Conservation (phyloP, 176 grass and related monocot species). For the Oryza punctata region DNA sequence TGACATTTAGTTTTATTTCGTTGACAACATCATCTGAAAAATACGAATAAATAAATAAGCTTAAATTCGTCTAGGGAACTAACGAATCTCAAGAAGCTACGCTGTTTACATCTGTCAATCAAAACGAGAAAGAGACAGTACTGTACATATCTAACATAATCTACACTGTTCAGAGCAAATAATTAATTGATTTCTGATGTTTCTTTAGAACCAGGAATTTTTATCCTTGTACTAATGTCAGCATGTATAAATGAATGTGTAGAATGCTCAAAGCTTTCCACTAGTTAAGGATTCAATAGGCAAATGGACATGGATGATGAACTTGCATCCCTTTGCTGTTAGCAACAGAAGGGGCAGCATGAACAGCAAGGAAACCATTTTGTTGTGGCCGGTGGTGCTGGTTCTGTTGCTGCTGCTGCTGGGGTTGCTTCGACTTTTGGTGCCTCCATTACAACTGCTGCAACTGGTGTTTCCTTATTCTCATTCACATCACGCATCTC, state of each 20-base stretch:
- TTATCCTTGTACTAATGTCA: neutral
- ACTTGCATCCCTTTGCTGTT: conserved; percentile 40
- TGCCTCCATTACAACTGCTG: conserved; percentile 11
- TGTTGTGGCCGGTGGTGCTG: neutral
- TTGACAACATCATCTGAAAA: neutral
- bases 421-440: conserved; percentile 21
- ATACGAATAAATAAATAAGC: neutral
- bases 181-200: neutral
- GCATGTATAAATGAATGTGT: neutral
- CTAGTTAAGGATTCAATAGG: neutral
- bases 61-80: neutral
- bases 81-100: neutral
- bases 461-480: neutral
- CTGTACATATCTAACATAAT: neutral
- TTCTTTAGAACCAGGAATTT: neutral
- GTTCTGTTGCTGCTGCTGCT: neutral
- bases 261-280: neutral
- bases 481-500: conserved; percentile 2
- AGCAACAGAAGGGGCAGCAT: conserved; percentile 61
- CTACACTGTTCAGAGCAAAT: neutral
- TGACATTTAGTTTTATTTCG: neutral
- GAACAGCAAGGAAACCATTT: conserved; percentile 65
- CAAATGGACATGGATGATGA: neutral
- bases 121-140: neutral
- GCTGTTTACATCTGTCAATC: neutral